A percentile compares a stretch with the other conserved stretches of the same genome.
phyloP scores from a whole-genome alignment of 108 stramenopile genomes.

The Chaetoceros tenuissimus region DNA sequence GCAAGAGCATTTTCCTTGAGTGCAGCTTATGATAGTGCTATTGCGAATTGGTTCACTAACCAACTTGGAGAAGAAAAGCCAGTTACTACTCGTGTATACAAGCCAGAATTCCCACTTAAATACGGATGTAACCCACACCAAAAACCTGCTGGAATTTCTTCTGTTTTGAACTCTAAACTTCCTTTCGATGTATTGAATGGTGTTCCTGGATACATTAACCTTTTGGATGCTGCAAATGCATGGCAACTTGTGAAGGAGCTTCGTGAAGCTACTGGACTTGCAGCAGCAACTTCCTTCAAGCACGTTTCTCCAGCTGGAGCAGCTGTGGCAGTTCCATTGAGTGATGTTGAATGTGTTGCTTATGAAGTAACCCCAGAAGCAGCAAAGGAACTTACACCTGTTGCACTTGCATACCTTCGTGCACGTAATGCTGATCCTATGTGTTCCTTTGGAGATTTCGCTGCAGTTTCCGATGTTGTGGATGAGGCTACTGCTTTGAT shows the following conservation, averaged over 20 bases:
- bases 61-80: constrained; percentile 49
- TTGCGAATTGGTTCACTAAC: constrained; percentile 83
- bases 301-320: constrained; percentile 98
- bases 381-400: constrained; percentile 73
- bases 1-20: constrained; percentile 89
- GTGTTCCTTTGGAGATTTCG: constrained; percentile 98
- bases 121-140: constrained; percentile 99
- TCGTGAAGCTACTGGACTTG: constrained; percentile 79
- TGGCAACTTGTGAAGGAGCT: constrained; percentile 96
- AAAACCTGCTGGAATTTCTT: constrained; percentile 81
- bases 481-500: constrained; percentile 94
- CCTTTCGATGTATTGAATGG: constrained; percentile 92
- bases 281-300: constrained; percentile 97
- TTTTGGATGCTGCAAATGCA: constrained; percentile 96
- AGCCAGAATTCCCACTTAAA: constrained; percentile 83
- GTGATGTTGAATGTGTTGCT: constrained; percentile 73
- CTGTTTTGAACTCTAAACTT: constrained; percentile 58
- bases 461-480: constrained; percentile 90
- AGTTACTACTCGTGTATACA: constrained; percentile 82
- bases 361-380: constrained; percentile 80
- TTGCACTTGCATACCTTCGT: constrained; percentile 93
- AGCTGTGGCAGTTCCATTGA: constrained; percentile 90
- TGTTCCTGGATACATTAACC: constrained; percentile 96
- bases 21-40: constrained; percentile 89
- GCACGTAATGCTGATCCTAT: constrained; percentile 98